These are phyloP conservation scores for Aspergillus novofumigatus DNA, from an alignment of 2,329 filamentous ascomycete species.

Conservation along the genomic window DNA sequence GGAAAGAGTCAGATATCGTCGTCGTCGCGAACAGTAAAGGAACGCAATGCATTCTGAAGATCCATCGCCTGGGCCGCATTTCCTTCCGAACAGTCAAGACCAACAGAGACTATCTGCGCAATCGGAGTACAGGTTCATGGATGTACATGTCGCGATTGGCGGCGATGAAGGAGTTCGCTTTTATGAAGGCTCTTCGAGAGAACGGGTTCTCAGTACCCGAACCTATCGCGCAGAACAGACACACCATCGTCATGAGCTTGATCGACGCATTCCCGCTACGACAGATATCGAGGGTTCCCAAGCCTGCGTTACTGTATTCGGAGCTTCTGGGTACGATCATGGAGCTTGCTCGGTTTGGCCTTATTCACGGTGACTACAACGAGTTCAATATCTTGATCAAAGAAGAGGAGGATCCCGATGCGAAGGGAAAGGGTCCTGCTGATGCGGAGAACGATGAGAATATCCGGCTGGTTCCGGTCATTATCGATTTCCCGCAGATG, in stretches of 20 bases:
- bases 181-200: constrained; percentile 80
- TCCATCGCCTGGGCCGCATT: constrained; percentile 90
- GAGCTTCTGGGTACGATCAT: constrained; percentile 86
- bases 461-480: constrained; percentile 66
- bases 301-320: constrained; percentile 83
- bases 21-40: constrained; percentile 80
- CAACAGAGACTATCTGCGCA: constrained; percentile 90
- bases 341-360: constrained; percentile 73
- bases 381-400: constrained; percentile 98
- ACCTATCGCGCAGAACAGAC: constrained; percentile 82
- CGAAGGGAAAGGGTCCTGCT: constrained; percentile 35
- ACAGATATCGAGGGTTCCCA: constrained; percentile 77
- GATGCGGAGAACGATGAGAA: constrained; percentile 26
- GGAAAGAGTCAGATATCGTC: constrained; percentile 96
- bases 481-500: constrained; percentile 99
- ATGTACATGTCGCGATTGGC: constrained; percentile 96
- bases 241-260: constrained; percentile 94
- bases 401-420: constrained; percentile 51
- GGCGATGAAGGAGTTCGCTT: constrained; percentile 89
- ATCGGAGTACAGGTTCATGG: constrained; percentile 78
- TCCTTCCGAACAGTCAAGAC: constrained; percentile 95
- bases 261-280: constrained; percentile 89
- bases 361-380: constrained; percentile 98
- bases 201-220: constrained; percentile 88
- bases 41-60: constrained; percentile 80